These are phyloP conservation scores for Cucurbita maxima DNA, from an alignment of 306 rosid species.

Conservation along the genomic window DNA sequence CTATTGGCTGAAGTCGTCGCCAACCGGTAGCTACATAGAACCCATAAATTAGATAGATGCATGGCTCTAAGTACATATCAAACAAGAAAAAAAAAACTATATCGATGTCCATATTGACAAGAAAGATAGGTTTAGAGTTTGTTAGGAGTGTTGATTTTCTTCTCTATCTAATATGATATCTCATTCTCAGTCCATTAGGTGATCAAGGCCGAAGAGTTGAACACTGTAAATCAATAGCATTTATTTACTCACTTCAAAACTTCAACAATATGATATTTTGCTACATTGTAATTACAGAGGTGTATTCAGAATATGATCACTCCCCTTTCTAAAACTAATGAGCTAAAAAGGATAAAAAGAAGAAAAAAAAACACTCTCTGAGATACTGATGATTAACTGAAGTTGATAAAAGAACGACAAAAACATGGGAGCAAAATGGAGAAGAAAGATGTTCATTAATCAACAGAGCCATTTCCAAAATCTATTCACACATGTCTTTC, in stretches of 20 bases:
- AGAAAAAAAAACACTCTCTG: neutral
- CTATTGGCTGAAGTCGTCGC: constrained; percentile 56
- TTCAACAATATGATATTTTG: neutral
- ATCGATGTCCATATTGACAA: neutral
- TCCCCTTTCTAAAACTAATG: neutral
- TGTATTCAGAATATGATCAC: neutral
- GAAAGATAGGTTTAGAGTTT: neutral
- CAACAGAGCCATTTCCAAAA: neutral
- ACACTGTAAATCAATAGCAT: neutral
- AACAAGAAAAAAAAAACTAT: neutral
- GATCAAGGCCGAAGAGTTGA: neutral
- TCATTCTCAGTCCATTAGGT: neutral
- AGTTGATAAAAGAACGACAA: constrained; percentile 2
- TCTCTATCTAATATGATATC: neutral
- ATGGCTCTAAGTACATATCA: neutral
- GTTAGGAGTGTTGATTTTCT: neutral
- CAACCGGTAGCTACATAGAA: constrained; percentile 6
- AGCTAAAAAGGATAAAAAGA: neutral
- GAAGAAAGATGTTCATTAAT: constrained; percentile 1
- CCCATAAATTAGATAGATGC: neutral
- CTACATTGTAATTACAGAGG: neutral
- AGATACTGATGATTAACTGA: neutral
- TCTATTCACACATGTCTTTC: neutral
- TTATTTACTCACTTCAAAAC: neutral
- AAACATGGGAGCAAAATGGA: neutral